Percentiles rank a stretch among this genome's conserved stretches.
Conservation (phyloP, 2,329 filamentous ascomycete genomes). For the Apiospora malaysiana region DNA sequence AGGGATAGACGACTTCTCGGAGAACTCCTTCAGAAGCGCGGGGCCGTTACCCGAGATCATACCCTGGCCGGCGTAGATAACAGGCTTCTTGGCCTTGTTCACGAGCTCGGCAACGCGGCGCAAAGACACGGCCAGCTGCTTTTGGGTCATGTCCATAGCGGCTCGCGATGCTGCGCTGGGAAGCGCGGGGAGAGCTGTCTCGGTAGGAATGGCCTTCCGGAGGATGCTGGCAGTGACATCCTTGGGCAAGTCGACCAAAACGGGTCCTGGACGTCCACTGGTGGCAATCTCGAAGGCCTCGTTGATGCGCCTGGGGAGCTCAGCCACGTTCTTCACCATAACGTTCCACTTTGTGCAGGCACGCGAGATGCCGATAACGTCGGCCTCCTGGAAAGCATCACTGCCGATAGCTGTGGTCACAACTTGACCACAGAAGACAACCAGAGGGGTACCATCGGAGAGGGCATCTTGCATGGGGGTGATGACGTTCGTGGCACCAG, state of each 20-base stretch:
- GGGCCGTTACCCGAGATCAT: slow-evolving; percentile 83
- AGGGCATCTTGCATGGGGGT: slow-evolving; percentile 96
- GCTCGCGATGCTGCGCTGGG: slow-evolving; percentile 87
- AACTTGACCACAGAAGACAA: slow-evolving; percentile 96
- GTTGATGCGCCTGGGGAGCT: slow-evolving; percentile 92
- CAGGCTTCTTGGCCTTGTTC: slow-evolving; percentile 89
- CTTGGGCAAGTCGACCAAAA: slow-evolving; percentile 94
- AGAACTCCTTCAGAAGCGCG: slow-evolving; percentile 79
- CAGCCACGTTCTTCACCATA: slow-evolving; percentile 94
- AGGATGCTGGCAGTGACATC: slow-evolving; percentile 90
- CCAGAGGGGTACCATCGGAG: slow-evolving; percentile 93
- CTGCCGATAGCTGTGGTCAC: slow-evolving; percentile 88
- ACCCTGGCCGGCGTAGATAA: slow-evolving; percentile 95
- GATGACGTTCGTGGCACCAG: slow-evolving; percentile 94
- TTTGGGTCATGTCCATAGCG: slow-evolving; percentile 73
- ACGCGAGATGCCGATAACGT: slow-evolving; percentile 90
- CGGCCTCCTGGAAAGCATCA: slow-evolving; percentile 96
- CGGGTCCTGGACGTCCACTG: slow-evolving; percentile 89
- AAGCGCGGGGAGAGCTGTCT: slow-evolving; percentile 75
- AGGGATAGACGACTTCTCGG: slow-evolving; percentile 89
- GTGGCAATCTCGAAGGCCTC: slow-evolving; percentile 99
- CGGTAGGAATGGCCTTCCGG: slow-evolving; percentile 79
- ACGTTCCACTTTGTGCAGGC: slow-evolving; percentile 99
- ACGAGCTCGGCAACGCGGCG: slow-evolving; percentile 79
- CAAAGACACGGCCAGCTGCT: slow-evolving; percentile 76